These are phyloP conservation scores for Kondoa malvinella DNA, from an alignment of 768 basidiomycete species.

Conservation along the genomic window DNA sequence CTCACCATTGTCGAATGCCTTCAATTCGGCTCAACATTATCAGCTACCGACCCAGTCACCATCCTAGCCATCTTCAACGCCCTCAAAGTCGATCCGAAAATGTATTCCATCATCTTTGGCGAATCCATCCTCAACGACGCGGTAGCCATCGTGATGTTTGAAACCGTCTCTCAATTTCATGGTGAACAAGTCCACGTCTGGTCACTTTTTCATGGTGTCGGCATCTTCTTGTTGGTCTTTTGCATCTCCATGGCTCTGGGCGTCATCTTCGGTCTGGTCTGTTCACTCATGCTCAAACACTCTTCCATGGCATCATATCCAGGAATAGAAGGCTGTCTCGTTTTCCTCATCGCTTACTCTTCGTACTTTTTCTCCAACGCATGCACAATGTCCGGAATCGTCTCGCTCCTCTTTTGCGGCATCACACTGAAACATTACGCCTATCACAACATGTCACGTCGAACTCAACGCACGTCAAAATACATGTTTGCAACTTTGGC, in stretches of 20 bases:
- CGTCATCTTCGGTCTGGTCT: constrained; percentile 71
- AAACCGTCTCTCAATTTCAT: constrained; percentile 83
- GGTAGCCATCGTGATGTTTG: constrained; percentile 99
- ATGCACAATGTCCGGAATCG: constrained; percentile 74
- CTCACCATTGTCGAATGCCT: constrained; percentile 80
- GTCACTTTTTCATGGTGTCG: constrained; percentile 88
- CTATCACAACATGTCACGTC: constrained; percentile 96
- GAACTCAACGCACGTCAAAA: constrained; percentile 82
- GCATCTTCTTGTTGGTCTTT: constrained; percentile 92
- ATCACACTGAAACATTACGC: constrained; percentile 99
- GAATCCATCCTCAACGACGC: constrained; percentile 95
- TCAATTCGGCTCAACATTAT: constrained; percentile 87
- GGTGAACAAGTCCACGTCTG: constrained; percentile 65
- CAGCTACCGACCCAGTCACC: constrained; percentile 94
- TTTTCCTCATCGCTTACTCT: constrained; percentile 83
- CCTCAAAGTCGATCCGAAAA: constrained; percentile 93
- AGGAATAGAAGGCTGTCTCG: constrained; percentile 92
- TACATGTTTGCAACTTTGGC: constrained; percentile 91
- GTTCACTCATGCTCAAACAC: constrained; percentile 86
- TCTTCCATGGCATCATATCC: constrained; percentile 47
- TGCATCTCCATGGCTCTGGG: constrained; percentile 87
- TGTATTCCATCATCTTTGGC: constrained; percentile 93
- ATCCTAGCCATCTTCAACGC: constrained; percentile 96
- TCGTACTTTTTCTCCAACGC: constrained; percentile 99
- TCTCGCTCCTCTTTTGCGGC: constrained; percentile 92